Base-by-base conservation (phyloP, 495 filamentous ascomycete genomes). In the Margaritispora aquatica region DNA sequence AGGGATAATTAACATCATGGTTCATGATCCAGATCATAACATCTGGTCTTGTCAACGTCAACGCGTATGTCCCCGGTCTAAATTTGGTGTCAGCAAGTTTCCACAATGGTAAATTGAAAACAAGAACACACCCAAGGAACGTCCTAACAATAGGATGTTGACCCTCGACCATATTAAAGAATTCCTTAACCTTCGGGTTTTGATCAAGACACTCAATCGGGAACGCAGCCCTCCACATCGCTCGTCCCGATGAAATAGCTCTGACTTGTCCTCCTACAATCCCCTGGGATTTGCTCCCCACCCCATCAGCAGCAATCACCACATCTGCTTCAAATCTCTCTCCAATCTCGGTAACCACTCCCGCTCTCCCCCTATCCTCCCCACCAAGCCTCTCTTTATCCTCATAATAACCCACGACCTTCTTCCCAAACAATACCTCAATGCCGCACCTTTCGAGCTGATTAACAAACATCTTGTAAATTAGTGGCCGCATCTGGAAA, bases 291-390 rank as follows among this genome's bases (percentile, higher is more conserved):
- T 73, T 77, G 19, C 80, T 84, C 17, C 84, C 72, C 2, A 87
- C 81, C 0, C 84, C 84, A 60, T 88, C 84, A 13, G 83, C 84
- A 5, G 81, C 83, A 38, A 88, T 67, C 0, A 87, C 81, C 2
- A 86, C 71, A 60, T 88, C 78, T 0, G 73, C 84, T 0, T 66
- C 59, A 23, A 84, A 70, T 8, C 73, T 68, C 67, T 82, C 75
- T 15, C 76, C 80, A 31, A 76, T 74, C 17, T 79, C 73, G 9
- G 76, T 65, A 27, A 85, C 83, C 15, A 34, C 29, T 7, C 29
- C 29, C 29, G 7, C 29, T 34, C 15, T 34, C 17, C 84, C 83
- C n/a, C n/a, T n/a, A n/a, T n/a, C n/a, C n/a, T n/a, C n/a, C n/a
- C n/a, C n/a, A n/a, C n/a, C n/a, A n/a, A n/a, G n/a, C 3, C 80